Percentiles rank a stretch among this genome's conserved stretches.
Evolutionary conservation across 2,329 filamentous ascomycete genomes (phyloP).

Genomic region (Paecilomyces sp.): DNA sequence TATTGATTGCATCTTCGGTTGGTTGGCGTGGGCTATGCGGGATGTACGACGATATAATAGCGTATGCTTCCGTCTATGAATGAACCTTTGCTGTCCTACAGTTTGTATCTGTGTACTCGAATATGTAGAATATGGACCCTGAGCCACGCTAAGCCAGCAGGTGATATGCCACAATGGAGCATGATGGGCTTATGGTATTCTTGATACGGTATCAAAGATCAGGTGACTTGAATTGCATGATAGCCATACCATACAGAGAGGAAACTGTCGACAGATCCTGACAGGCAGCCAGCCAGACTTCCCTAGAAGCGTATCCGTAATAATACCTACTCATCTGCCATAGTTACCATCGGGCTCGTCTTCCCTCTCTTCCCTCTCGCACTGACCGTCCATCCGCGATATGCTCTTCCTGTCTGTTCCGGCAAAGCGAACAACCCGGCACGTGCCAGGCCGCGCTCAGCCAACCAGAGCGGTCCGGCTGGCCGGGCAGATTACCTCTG

Average conservation of each 20-base stretch:
- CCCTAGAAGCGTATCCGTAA: background rate
- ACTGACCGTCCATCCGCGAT: constrained; percentile 5
- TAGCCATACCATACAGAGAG: background rate
- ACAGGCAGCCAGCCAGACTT: background rate
- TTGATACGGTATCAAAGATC: background rate
- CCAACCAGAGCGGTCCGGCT: constrained; percentile 23
- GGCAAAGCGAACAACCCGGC: constrained; percentile 17
- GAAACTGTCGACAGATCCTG: background rate
- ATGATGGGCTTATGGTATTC: no score
- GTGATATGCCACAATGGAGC: background rate
- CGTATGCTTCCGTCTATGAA: background rate
- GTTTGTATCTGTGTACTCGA: background rate
- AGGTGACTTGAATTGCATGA: background rate
- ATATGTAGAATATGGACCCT: background rate
- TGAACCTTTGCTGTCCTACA: background rate
- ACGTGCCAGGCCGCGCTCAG: constrained; percentile 17
- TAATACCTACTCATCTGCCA: no score
- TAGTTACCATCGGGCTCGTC: background rate
- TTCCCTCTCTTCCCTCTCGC: background rate
- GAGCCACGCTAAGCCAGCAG: background rate
- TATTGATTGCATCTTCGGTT: constrained; percentile 13
- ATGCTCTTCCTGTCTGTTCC: constrained; percentile 14
- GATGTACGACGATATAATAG: constrained; percentile 23
- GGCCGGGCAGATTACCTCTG: constrained; percentile 32
- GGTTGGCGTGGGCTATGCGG: constrained; percentile 20